These are phyloP conservation scores for Myxozyma vanderwaltii DNA, from an alignment of 805 yeast species.

Conservation along the genomic window DNA sequence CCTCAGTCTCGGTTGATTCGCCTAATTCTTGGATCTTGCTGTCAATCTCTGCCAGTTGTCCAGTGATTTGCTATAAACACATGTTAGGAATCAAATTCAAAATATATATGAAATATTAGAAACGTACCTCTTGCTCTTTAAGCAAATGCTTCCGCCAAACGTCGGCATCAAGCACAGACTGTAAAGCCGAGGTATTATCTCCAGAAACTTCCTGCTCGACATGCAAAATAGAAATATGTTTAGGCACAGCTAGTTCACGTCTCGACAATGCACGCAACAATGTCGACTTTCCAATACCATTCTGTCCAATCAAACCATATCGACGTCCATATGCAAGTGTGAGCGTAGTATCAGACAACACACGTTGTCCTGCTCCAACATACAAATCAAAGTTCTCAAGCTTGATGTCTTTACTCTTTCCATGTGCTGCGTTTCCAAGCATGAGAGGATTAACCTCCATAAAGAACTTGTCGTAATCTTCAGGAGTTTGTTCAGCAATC, in stretches of 20 bases:
- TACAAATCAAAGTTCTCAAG: constrained; percentile 89
- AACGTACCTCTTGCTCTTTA: constrained; percentile 58
- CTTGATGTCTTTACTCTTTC: constrained; percentile 91
- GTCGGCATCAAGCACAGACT: constrained; percentile 97
- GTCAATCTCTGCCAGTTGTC: constrained; percentile 75
- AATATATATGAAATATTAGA: neutral
- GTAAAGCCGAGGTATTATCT: constrained; percentile 86
- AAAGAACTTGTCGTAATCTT: constrained; percentile 92
- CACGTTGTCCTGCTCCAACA: constrained; percentile 95
- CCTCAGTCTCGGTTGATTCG: constrained; percentile 39
- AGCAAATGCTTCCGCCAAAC: constrained; percentile 95
- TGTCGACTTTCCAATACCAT: constrained; percentile 99
- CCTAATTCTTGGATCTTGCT: constrained; percentile 57
- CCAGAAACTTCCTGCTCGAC: constrained; percentile 98
- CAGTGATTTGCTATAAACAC: constrained; percentile 46
- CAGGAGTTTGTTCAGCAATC: constrained; percentile 57
- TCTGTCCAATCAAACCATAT: constrained; percentile 97
- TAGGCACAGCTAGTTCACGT: constrained; percentile 92
- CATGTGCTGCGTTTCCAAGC: constrained; percentile 58
- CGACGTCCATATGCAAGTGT: constrained; percentile 89
- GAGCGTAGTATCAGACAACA: constrained; percentile 81
- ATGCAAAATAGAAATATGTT: constrained; percentile 91
- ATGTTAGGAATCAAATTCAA: neutral
- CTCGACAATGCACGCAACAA: constrained; percentile 85
- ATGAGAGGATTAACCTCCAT: constrained; percentile 94